Conservation (phyloP, 441 rosid genomes). For the Raphanus hybrid region DNA sequence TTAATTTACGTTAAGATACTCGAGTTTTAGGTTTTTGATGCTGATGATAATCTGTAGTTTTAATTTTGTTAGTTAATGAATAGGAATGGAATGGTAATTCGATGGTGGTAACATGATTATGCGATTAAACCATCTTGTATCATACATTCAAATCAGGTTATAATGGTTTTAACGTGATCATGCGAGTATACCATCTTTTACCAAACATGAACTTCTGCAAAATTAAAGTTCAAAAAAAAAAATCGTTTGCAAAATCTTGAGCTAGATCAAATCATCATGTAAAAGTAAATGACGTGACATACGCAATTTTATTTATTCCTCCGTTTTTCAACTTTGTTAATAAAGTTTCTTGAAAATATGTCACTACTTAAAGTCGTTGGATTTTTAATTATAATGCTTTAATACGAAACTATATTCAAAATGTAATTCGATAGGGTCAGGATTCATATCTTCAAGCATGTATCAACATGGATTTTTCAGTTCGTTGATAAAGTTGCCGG, state of each 20-base stretch:
- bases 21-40: not conserved
- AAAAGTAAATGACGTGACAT: not conserved
- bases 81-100: not conserved
- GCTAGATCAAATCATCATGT: not conserved
- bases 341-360: not conserved
- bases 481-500: conserved; percentile 83
- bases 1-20: not conserved
- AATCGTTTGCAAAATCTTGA: not conserved
- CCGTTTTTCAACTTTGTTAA: not conserved
- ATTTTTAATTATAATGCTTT: not conserved
- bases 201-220: not conserved
- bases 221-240: not conserved
- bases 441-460: conserved; percentile 88
- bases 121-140: too few relatives aligned
- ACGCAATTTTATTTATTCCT: not conserved
- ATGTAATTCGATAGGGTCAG: conserved; percentile 63
- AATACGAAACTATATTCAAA: not conserved
- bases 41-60: not conserved
- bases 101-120: conserved; percentile 9
- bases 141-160: not conserved
- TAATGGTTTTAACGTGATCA: not conserved
- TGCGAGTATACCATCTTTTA: not conserved
- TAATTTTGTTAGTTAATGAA: not conserved
- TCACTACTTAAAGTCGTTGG: not conserved
- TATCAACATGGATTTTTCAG: conserved; percentile 88